Conservation (phyloP, 495 filamentous ascomycete genomes). For the Lasiosphaeria hispida region DNA sequence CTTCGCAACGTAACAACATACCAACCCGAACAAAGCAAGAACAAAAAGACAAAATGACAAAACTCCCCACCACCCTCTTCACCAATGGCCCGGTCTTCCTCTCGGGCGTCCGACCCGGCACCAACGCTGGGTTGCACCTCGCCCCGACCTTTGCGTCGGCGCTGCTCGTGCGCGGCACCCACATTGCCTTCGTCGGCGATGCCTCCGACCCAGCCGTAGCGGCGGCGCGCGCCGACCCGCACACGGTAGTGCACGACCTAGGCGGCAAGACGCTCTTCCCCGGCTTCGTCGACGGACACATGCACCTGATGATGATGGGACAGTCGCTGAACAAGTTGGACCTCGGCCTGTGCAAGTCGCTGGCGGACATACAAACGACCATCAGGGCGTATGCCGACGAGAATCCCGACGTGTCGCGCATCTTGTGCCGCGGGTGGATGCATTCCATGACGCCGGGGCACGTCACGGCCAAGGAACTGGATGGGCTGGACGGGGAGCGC, state of each 20-base stretch:
- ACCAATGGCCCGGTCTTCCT: slow-evolving; percentile 32
- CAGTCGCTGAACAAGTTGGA: slow-evolving; percentile 57
- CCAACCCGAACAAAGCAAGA: too few species aligned
- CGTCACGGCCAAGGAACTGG: slow-evolving; percentile 53
- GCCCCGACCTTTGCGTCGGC: slow-evolving; percentile 37
- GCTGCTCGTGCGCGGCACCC: slow-evolving; percentile 34
- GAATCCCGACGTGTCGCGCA: slow-evolving; percentile 49
- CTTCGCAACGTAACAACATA: slow-evolving; percentile 12
- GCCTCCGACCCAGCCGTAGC: slow-evolving; percentile 32
- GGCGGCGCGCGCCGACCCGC: slow-evolving; percentile 31
- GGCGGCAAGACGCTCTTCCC: slow-evolving; percentile 51
- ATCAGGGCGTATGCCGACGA: slow-evolving; percentile 51
- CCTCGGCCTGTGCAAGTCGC: slow-evolving; percentile 51
- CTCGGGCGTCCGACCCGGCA: slow-evolving; percentile 24
- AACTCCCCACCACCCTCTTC: slow-evolving; percentile 30
- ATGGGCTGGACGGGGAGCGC: slow-evolving; percentile 53
- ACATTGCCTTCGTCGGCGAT: slow-evolving; percentile 45
- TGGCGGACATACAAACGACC: slow-evolving; percentile 50
- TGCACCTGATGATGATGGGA: slow-evolving; percentile 61
- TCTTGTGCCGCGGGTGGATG: slow-evolving; percentile 61
- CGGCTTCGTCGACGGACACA: slow-evolving; percentile 64
- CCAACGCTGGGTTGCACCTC: slow-evolving; percentile 26
- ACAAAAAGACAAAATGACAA: slow-evolving; percentile 12
- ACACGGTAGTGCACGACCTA: slow-evolving; percentile 44
- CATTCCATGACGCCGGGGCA: slow-evolving; percentile 53